Base-by-base conservation (phyloP, 148 eudicot genomes). In the Chenopodium album region DNA sequence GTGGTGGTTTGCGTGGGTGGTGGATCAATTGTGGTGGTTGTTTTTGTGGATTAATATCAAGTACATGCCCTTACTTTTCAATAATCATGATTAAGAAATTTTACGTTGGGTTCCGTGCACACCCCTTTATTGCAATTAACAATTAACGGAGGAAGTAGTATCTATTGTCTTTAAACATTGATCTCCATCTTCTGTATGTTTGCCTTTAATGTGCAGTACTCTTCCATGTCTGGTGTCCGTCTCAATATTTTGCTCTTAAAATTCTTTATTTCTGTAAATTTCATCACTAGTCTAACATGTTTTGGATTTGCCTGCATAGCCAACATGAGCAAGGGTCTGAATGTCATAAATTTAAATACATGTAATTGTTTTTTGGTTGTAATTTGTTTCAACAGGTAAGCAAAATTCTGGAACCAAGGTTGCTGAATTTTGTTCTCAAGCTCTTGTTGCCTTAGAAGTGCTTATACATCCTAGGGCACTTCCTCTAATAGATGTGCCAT, bases 391-490 rank as follows among this genome's bases (percentile, higher is more conserved):
- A 52, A 85, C 89, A 92, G 98, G 98, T 75, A 85, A 50, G 81
- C 94, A 82, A 87, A 90, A 86, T 77, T 80, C 89, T 56, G 95
- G 95, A 79, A 87, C 92, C 34, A 90, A 86, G 85, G 70, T 94
- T 84, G 88, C 92, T 41, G 92, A 93, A 76, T 87, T 87, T 70
- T 94, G 99, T 87, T 87, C 89, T 5, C 92, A 89, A 78, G 94
- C 99, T 75, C 91, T 91, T 82, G 73, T 87, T 81, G 85, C 90
- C 56, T 85, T 95, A 83, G 98, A 95, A 91, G 89, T 90, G 56
- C 88, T 95, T 71, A 85, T 95, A 81, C 98, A 93, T 87, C 94
- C 98, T 19, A 86, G 98, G 82, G 89, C 89, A 12, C 92, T 92
- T 79, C 91, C 97, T 37, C 71, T 92, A 68, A 75, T 84, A 32